Evolutionary conservation across 1,284 basidiomycete species (phyloP), one percentile per base, ranked within the genome.

Genomic region (Marasmius sp.): DNA sequence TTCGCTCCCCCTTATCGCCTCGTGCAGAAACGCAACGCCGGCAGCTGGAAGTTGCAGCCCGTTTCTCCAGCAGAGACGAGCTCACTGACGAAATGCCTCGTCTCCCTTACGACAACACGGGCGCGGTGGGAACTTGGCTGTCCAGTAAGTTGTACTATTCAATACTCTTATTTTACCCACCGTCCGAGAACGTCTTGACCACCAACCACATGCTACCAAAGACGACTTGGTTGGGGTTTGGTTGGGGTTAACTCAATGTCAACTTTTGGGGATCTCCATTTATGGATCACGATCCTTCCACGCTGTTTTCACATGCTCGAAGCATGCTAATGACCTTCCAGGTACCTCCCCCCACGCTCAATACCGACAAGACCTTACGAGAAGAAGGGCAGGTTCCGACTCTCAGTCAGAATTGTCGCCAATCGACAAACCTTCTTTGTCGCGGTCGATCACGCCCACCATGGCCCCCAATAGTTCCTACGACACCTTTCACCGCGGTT

Each of bases 21-120:
- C 52, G 52, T 20, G 27, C 52, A 16, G 52, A 54, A 14, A 16
- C 36, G 12, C 52, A 37, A 18, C 14, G 36, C 2, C 34, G 16
- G 64, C 36, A 64, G 65, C 36, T 68, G 68, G 27, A 66, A 65
- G 1, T 65, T 65, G 14, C 68, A 66, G 18, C 64, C 6, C 10
- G 33, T 34, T 18, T 4, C 6, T 18, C 20, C 53, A 55, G 6
- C 41, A 43, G n/a, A 18, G n/a, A 20, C 16, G 8, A 47, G n/a
- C n/a, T 4, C 6, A 20, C 16, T 18, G 7, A 47, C 16, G 8
- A 8, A 14, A 11, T n/a, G 20, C 45, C 45, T 14, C 45, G 45
- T 6, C 16, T n/a, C 20, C 8, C 45, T n/a, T 47, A 11, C 45
- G 45, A 47, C 16, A n/a, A 20, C 20, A 27, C 27, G 27, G 45